Evolutionary conservation across 148 eudicot species (phyloP), one percentile per base, ranked within the genome.

Genomic region (Euryodendron excelsum): DNA sequence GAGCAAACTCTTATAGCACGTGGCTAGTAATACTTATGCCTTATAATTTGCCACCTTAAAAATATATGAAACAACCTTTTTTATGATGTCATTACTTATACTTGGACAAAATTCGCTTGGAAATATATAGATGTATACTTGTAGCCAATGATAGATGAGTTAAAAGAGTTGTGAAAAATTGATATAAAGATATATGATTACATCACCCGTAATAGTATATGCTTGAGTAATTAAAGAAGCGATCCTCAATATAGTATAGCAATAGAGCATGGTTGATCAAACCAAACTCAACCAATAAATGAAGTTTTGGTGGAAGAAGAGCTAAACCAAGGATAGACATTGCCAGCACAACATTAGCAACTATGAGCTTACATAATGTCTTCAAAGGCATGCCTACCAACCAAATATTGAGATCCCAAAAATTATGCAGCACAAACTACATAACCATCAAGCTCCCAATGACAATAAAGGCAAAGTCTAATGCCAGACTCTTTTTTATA

Each of bases 371-470:
- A 83, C 98, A 95, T 73, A 91, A 95, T 39, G 95, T 90, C 81
- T 88, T 95, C 62, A 91, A 89, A 73, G 98, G 88, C 98, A 95
- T 95, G 85, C 98, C 98, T 45, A 96, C 97, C 86, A 95, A 58
- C 98, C 98, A 95, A 36, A 95, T 93, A 81, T 93, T 95, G 72
- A 95, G 98, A 81, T 90, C 96, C 97, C 97, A 95, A 82, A 89
- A 95, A 87, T 91, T 93, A 78, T 95, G 98, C 90, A 91, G 83
- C 74, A 95, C 92, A 83, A 95, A 95, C 98, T 97, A 95, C 80
- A 88, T 86, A 59, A 87, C 90, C 91, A 91, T 89, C 86, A 93
- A 70, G 88, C 98, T 93, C 82, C 98, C 98, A 58, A 95, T 89
- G 56, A 90, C 91, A 82, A 88, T 94, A 85, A 93, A 95, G 55